These are phyloP conservation scores for Lentinula raphanica DNA, from an alignment of 768 basidiomycete genomes.

Conservation along the genomic window DNA sequence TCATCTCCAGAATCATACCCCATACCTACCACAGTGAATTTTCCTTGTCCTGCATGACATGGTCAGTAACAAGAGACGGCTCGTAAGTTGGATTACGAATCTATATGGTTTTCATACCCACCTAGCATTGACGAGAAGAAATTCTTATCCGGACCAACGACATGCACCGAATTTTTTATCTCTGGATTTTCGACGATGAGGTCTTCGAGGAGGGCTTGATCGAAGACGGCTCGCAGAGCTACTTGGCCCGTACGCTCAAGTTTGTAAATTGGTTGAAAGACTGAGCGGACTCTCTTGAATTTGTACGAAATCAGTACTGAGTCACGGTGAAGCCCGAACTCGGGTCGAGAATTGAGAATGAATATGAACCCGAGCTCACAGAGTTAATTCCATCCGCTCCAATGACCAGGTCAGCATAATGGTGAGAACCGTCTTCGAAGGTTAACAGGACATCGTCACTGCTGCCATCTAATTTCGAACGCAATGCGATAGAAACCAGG, in stretches of 20 bases:
- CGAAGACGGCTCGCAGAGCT: constrained; percentile 1
- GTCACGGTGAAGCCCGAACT: too few relatives aligned
- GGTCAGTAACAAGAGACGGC: background rate
- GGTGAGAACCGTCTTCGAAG: constrained; percentile 45
- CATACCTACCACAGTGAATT: background rate
- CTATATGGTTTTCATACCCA: background rate
- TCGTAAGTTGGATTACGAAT: too few relatives aligned
- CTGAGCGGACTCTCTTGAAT: background rate
- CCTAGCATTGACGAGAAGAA: constrained; percentile 2
- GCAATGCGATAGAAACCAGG: background rate
- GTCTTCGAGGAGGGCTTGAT: background rate
- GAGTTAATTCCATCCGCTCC: constrained; percentile 30
- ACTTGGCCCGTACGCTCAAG: background rate
- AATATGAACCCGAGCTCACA: background rate
- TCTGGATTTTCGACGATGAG: background rate
- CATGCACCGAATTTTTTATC: background rate
- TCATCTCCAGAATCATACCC: background rate
- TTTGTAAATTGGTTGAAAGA: background rate
- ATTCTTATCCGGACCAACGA: background rate
- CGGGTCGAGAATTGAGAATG: too few relatives aligned
- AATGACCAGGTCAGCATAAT: constrained; percentile 43
- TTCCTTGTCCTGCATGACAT: background rate
- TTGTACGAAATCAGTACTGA: background rate
- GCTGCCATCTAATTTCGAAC: background rate
- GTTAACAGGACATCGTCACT: constrained; percentile 7